These are phyloP conservation scores for Metroxylon sagu DNA, from an alignment of 176 grass and related monocot genomes.

Conservation along the genomic window DNA sequence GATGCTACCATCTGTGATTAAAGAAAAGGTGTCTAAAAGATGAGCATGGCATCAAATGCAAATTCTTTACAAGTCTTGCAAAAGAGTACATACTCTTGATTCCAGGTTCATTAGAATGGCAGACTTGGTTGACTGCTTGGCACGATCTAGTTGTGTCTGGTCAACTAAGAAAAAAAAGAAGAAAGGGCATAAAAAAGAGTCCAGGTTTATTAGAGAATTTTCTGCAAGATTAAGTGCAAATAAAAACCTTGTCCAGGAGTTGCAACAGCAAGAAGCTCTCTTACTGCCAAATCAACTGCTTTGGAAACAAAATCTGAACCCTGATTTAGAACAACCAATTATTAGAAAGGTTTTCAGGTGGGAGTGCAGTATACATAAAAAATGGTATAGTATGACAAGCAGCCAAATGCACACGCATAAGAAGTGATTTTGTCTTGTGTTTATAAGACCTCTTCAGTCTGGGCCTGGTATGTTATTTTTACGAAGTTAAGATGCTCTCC, in stretches of 20 bases:
- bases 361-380: background rate
- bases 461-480: too few species aligned
- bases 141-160: slow-evolving; percentile 66
- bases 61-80: too few species aligned
- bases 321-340: slow-evolving; percentile 16
- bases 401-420: too few species aligned
- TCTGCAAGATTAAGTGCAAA: slow-evolving; percentile 1
- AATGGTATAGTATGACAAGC: background rate
- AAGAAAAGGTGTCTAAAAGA: slow-evolving; percentile 5
- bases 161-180: slow-evolving; percentile 45
- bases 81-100: slow-evolving; percentile 44
- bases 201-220: background rate
- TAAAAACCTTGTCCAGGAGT: slow-evolving; percentile 69
- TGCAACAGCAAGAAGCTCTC: slow-evolving; percentile 65
- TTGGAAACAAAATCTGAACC: slow-evolving; percentile 46
- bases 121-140: slow-evolving; percentile 77
- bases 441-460: too few species aligned
- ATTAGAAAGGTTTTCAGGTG: background rate
- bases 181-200: background rate
- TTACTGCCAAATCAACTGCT: slow-evolving; percentile 69
- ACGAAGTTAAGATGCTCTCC: too few species aligned
- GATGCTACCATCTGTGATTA: slow-evolving; percentile 50
- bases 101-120: slow-evolving; percentile 85
- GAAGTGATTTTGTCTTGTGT: too few species aligned
- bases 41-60: slow-evolving; percentile 4